Conservation (phyloP, 345 rosid species). For the Moricandia moricandioides region DNA sequence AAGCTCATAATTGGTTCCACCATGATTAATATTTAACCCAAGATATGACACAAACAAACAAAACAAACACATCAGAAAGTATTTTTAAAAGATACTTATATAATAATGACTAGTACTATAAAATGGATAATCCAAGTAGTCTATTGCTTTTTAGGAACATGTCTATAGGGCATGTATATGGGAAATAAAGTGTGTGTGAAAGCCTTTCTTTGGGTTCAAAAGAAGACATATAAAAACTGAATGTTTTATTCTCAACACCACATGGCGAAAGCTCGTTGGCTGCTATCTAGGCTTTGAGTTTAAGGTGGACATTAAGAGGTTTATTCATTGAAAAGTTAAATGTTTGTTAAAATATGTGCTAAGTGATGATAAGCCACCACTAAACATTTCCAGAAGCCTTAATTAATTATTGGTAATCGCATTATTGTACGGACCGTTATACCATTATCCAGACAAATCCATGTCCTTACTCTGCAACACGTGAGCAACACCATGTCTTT, state of each 20-base stretch:
- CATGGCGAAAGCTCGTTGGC: constrained; percentile 50
- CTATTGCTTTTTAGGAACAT: constrained; percentile 48
- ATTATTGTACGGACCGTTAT: constrained; percentile 30
- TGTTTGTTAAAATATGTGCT: constrained; percentile 18
- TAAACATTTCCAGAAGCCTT: constrained; percentile 19
- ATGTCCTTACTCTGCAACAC: constrained; percentile 21
- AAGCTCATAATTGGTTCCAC: constrained; percentile 77
- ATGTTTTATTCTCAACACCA: constrained; percentile 8
- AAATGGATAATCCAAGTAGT: constrained; percentile 38
- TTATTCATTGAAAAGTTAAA: constrained; percentile 22
- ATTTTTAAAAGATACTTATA: constrained; percentile 11
- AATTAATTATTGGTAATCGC: constrained; percentile 19
- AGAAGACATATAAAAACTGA: background rate
- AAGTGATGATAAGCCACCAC: constrained; percentile 37
- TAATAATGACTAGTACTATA: constrained; percentile 25
- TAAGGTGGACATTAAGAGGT: constrained; percentile 47
- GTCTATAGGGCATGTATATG: constrained; percentile 54
- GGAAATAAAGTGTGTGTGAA: constrained; percentile 26
- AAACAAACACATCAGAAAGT: constrained; percentile 18
- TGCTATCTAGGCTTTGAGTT: constrained; percentile 28
- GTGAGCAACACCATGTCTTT: constrained; percentile 27
- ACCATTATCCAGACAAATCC: constrained; percentile 28
- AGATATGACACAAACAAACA: constrained; percentile 26
- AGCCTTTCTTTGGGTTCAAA: constrained; percentile 10
- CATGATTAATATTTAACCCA: constrained; percentile 40